Percentiles rank a stretch among this genome's conserved stretches.
These are phyloP conservation scores for Citrus maxima DNA, from an alignment of 345 rosid species.

Conservation along the genomic window DNA sequence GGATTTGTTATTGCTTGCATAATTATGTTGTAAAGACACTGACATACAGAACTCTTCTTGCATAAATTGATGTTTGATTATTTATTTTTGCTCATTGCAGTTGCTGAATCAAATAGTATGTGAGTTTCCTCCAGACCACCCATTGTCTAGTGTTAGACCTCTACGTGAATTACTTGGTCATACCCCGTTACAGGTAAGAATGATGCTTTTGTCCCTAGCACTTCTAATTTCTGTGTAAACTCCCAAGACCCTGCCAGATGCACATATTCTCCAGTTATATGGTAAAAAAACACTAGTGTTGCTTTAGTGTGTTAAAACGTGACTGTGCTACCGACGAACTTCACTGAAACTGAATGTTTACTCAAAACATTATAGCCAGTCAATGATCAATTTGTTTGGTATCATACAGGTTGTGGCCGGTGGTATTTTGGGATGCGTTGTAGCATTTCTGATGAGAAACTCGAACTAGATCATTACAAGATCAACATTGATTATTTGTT, in stretches of 20 bases:
- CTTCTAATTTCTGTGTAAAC: slow-evolving; percentile 1
- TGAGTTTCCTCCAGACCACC: slow-evolving; percentile 96
- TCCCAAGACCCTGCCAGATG: neutral
- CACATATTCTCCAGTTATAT: neutral
- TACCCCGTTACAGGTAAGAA: slow-evolving; percentile 81
- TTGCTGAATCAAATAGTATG: slow-evolving; percentile 94
- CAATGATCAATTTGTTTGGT: neutral
- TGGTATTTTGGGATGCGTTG: slow-evolving; percentile 67
- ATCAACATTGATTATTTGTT: neutral
- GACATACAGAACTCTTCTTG: neutral
- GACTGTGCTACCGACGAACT: neutral
- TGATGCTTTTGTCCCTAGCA: neutral
- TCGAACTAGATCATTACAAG: slow-evolving; percentile 28
- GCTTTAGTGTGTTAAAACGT: neutral
- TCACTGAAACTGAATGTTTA: neutral
- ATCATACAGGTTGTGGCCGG: slow-evolving; percentile 82
- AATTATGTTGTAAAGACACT: neutral
- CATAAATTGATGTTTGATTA: neutral
- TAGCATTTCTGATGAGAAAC: slow-evolving; percentile 69
- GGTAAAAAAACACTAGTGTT: neutral
- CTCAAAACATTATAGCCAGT: neutral
- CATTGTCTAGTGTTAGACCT: slow-evolving; percentile 76
- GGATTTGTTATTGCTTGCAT: neutral
- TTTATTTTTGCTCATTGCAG: slow-evolving; percentile 37
- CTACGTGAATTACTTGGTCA: slow-evolving; percentile 94